Conservation (phyloP, 2,329 filamentous ascomycete genomes). For the Penicillium corylophilum region DNA sequence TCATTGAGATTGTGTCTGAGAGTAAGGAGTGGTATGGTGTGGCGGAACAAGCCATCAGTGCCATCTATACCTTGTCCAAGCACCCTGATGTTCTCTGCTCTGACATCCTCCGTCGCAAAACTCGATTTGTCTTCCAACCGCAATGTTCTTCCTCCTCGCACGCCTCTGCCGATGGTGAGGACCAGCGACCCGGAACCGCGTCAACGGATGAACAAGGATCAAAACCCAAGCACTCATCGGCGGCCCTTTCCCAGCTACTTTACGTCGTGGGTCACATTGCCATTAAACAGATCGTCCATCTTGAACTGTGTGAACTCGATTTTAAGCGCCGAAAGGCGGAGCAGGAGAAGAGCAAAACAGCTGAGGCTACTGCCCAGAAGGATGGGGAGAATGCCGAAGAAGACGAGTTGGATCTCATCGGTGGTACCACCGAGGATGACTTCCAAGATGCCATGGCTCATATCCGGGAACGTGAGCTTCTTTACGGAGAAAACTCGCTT, state of each 20-base stretch:
- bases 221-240: conserved; percentile 64
- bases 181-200: conserved; percentile 35
- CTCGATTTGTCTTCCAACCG: conserved; percentile 71
- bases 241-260: conserved; percentile 82
- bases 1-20: conserved; percentile 80
- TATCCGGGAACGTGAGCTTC: conserved; percentile 78
- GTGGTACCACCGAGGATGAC: conserved; percentile 91
- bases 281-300: conserved; percentile 97
- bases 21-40: conserved; percentile 95
- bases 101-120: conserved; percentile 83
- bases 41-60: conserved; percentile 92
- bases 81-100: conserved; percentile 93
- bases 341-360: conserved; percentile 49
- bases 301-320: conserved; percentile 95
- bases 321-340: conserved; percentile 86
- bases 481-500: conserved; percentile 79
- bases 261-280: conserved; percentile 96
- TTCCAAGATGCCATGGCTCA: conserved; percentile 84
- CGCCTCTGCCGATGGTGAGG: conserved; percentile 30
- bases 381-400: conserved; percentile 63
- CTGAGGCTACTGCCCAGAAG: conserved; percentile 45
- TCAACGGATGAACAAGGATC: conserved; percentile 37
- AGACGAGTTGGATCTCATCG: conserved; percentile 93
- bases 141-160: conserved; percentile 30
- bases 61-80: conserved; percentile 90